A percentile compares a stretch with the other conserved stretches of the same genome.
phyloP scores from a whole-genome alignment of 345 rosid species.

The Trapa bicornis region DNA sequence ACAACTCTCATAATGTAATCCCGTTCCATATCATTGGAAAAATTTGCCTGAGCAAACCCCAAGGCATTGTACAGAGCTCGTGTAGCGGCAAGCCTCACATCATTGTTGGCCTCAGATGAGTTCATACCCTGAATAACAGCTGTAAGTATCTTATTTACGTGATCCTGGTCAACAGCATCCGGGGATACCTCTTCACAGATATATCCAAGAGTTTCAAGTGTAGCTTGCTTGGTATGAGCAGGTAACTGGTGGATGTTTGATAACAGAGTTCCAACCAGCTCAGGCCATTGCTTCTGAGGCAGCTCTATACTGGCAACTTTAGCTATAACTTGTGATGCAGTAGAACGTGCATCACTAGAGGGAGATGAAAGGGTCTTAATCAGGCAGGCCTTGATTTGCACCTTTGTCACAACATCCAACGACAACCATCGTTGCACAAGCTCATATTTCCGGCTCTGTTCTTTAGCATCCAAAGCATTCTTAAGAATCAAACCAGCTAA shows the following conservation, averaged over 20 bases:
- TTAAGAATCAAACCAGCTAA: constrained; percentile 33
- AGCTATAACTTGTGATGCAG: constrained; percentile 37
- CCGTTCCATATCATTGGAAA: constrained; percentile 32
- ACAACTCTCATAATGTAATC: constrained; percentile 37
- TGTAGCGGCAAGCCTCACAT: constrained; percentile 35
- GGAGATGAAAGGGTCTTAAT: constrained; percentile 31
- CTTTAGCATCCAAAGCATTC: constrained; percentile 42
- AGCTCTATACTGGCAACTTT: constrained; percentile 36
- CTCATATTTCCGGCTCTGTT: constrained; percentile 33
- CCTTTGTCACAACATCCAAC: constrained; percentile 22
- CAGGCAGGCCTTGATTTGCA: constrained; percentile 24
- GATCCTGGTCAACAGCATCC: constrained; percentile 30
- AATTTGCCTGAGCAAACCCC: constrained; percentile 40
- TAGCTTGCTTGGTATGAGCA: constrained; percentile 34
- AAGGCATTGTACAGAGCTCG: constrained; percentile 30
- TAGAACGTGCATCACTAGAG: constrained; percentile 28
- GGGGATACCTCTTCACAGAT: constrained; percentile 36
- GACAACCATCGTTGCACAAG: constrained; percentile 35
- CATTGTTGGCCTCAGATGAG: constrained; percentile 28
- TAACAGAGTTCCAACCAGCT: constrained; percentile 26
- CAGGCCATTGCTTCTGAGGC: constrained; percentile 40
- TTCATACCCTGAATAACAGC: constrained; percentile 40
- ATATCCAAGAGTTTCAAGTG: constrained; percentile 35
- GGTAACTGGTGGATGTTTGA: constrained; percentile 31
- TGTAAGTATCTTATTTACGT: constrained; percentile 35